Evolutionary conservation across 2,329 filamentous ascomycete genomes (phyloP), one percentile per base, ranked within the genome.

Genomic region (Monilinia fructigena): DNA sequence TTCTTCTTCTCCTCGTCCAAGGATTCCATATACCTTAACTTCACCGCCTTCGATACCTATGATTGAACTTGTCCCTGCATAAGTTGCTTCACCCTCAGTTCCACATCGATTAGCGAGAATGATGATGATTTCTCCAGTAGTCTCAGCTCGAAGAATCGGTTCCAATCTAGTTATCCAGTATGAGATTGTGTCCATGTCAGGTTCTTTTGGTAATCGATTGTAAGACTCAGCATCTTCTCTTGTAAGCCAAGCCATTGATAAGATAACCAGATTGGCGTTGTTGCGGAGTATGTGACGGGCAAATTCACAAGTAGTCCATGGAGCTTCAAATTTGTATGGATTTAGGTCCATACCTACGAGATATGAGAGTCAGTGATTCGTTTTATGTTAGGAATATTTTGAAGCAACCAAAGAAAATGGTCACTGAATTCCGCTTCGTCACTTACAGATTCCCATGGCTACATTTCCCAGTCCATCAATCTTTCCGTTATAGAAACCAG

Each of bases 241-340:
- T 1, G 89, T 92, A 42, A 91, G 80, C 91, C 90, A 94, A 0
- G 91, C 90, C 91, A 93, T 93, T 4, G 85, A 86, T 0, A 94
- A 71, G 45, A 93, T 85, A 1, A 91, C 86, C 0, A 93, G 69
- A 18, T 86, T 85, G 0, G 88, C 83, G 0, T 81, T 73, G 0
- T 78, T 77, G 1, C 85, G 77, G 0, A 92, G 75, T 7, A 88
- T 79, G 54, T 90, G 86, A 31, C 73, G 69, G 0, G 72, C 71
- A 68, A 84, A 83, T 67, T 84, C 82, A 68, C 80, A 83, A 0
- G 77, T 78, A 53, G 76, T 72, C 81, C 81, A 85, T 0, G 81
- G 80, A 0, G 82, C 78, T 68, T 83, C 80, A 61, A 84, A 83
- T 58, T 78, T 81, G 68, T 83, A 84, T 0, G 82, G 82, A 65